Evolutionary conservation across 1,139 yeast species (phyloP), one percentile per base, ranked within the genome.

Genomic region (Taphrina sp.): DNA sequence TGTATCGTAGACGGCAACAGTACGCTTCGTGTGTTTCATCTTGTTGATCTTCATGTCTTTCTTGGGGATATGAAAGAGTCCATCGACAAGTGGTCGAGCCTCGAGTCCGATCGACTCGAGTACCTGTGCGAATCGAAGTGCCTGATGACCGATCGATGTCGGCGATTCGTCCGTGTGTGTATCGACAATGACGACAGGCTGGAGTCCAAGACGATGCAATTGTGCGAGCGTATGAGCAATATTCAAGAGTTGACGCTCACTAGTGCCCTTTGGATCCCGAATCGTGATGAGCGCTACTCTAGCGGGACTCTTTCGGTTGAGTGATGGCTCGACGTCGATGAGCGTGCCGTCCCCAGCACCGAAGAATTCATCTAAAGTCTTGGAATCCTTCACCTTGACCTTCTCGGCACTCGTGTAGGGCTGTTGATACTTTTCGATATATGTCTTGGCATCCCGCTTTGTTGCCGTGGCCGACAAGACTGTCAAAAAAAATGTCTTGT

Each of bases 401-500:
- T 77, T 35, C 39, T 29, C 37, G 14, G 28, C 44, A 57, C n/a
- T 56, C 52, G 28, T 56, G 49, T 20, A 61, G 41, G 42, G 62
- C 39, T 20, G 54, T 37, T 43, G 60, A 56, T 23, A 81, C 62
- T 77, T 77, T 39, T 73, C 71, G 38, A 82, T 70, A 64, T 81
- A 82, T 61, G 79, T 79, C 54, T 72, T 73, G 3, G 86, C 85
- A 63, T 82, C 86, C 53, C 87, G 70, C 61, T 81, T 82, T 3
- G 87, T 81, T 28, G 85, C 82, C 12, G 85, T 80, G 4, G 85
- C 78, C 61, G 77, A 74, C 49, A 82, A 72, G 28, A 82, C 82
- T 4, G 84, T 77, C n/a, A 81, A 70, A 28, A 49, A 82, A 78
- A 47, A 82, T 68, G 62, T 81, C 81, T 49, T 52, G 36, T 42